phyloP scores from a whole-genome alignment of 345 rosid species.

The Hibiscus syriacus region DNA sequence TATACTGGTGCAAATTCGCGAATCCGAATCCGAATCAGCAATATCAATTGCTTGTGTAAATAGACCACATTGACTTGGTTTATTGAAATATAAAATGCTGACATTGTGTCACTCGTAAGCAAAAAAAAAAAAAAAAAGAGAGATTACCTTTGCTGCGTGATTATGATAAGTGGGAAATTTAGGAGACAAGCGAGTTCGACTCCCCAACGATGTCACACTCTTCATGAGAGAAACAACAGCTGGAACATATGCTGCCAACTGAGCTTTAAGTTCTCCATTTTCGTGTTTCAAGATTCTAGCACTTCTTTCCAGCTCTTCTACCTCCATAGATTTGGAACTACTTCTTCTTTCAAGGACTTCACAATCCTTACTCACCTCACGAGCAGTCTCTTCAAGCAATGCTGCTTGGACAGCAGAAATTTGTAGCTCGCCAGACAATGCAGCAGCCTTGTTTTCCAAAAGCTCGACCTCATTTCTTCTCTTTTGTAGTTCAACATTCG shows the following conservation, averaged over 20 bases:
- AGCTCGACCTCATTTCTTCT: conserved; percentile 35
- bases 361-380: conserved; percentile 46
- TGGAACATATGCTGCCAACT: conserved; percentile 44
- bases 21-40: background rate
- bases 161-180: conserved; percentile 24
- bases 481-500: conserved; percentile 36
- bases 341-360: conserved; percentile 30
- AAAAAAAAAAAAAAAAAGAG: background rate
- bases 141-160: conserved; percentile 40
- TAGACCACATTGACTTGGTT: background rate
- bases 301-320: conserved; percentile 49
- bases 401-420: conserved; percentile 40
- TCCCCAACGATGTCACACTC: conserved; percentile 56
- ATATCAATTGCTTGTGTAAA: background rate
- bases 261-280: conserved; percentile 50
- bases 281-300: conserved; percentile 44
- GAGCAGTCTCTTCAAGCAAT: conserved; percentile 48
- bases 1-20: background rate
- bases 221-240: conserved; percentile 53
- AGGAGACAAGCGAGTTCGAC: conserved; percentile 28
- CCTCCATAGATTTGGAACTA: conserved; percentile 36
- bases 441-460: conserved; percentile 53
- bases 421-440: conserved; percentile 48
- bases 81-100: background rate
- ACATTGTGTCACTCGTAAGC: background rate